A percentile compares a stretch with the other conserved stretches of the same genome.
These are phyloP conservation scores for Apiospora phragmitis DNA, from an alignment of 2,329 filamentous ascomycete species.

Conservation along the genomic window DNA sequence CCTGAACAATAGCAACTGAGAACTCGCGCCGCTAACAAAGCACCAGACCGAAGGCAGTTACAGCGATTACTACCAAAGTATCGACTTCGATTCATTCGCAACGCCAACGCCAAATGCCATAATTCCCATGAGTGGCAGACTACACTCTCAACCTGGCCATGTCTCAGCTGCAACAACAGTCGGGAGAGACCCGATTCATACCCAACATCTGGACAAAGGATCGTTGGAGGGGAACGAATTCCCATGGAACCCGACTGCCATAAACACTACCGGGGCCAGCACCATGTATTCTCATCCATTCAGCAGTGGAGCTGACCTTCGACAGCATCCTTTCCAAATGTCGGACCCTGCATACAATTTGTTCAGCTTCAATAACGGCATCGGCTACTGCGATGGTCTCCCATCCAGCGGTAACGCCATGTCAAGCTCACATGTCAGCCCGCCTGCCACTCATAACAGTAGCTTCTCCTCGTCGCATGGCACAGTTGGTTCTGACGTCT, in stretches of 20 bases:
- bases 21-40: slow-evolving; percentile 9
- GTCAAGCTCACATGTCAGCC: slow-evolving; percentile 3
- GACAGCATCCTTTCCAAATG: slow-evolving; percentile 3
- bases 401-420: background rate
- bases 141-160: slow-evolving; percentile 18
- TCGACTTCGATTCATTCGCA: slow-evolving; percentile 22
- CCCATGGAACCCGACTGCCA: slow-evolving; percentile 17
- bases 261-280: background rate
- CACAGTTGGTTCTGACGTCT: slow-evolving; percentile 1
- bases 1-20: background rate
- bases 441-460: background rate
- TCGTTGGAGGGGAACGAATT: slow-evolving; percentile 28
- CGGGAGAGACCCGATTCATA: slow-evolving; percentile 30
- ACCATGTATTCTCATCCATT: slow-evolving; percentile 4
- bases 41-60: slow-evolving; percentile 26
- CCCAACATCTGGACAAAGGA: slow-evolving; percentile 29
- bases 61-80: slow-evolving; percentile 17
- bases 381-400: background rate
- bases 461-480: slow-evolving; percentile 10
- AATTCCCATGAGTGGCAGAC: slow-evolving; percentile 24
- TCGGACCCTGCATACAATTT: background rate
- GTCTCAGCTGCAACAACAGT: slow-evolving; percentile 30
- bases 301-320: background rate
- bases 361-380: background rate
- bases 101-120: slow-evolving; percentile 13